phyloP scores from a whole-genome alignment of 164 flowering plant species.

The Nymphaea thermarum region DNA sequence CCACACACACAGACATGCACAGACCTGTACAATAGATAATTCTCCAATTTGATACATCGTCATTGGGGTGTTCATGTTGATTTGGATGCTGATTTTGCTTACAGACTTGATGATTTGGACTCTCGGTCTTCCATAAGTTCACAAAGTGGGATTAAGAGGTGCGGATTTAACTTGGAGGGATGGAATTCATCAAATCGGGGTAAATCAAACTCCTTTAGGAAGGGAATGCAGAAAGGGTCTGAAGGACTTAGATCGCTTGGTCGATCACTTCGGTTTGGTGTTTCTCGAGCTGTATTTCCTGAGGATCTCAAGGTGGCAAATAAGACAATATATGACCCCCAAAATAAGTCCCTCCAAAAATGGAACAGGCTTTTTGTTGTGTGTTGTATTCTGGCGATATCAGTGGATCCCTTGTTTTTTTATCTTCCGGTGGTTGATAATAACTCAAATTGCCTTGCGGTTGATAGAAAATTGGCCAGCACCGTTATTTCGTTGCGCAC shows the following conservation, averaged over 20 bases:
- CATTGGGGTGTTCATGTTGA: not conserved
- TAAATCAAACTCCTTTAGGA: conserved; percentile 57
- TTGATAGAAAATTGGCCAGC: conserved; percentile 56
- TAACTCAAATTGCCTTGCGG: conserved; percentile 41
- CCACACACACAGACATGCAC: no score
- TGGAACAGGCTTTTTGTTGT: conserved; percentile 75
- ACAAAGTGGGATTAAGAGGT: conserved; percentile 39
- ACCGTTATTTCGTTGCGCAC: conserved; percentile 61
- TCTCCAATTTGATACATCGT: no score
- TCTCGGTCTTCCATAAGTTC: conserved; percentile 55
- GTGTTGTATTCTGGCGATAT: conserved; percentile 84
- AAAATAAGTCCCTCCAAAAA: conserved; percentile 61
- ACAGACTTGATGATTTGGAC: conserved; percentile 80
- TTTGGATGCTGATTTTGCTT: conserved; percentile 4
- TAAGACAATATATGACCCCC: conserved; percentile 89
- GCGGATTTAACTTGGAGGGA: conserved; percentile 58
- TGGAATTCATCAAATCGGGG: conserved; percentile 27
- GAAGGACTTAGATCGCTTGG: conserved; percentile 89
- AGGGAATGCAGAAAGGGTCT: conserved; percentile 73
- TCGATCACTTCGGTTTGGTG: conserved; percentile 72
- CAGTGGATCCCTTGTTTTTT: conserved; percentile 83
- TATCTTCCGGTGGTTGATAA: conserved; percentile 65
- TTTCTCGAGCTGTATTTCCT: conserved; percentile 73
- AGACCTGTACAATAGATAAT: no score
- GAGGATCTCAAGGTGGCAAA: conserved; percentile 85